Base-by-base conservation (phyloP, 495 filamentous ascomycete species). In the Lasiosphaeriaceae sp. region DNA sequence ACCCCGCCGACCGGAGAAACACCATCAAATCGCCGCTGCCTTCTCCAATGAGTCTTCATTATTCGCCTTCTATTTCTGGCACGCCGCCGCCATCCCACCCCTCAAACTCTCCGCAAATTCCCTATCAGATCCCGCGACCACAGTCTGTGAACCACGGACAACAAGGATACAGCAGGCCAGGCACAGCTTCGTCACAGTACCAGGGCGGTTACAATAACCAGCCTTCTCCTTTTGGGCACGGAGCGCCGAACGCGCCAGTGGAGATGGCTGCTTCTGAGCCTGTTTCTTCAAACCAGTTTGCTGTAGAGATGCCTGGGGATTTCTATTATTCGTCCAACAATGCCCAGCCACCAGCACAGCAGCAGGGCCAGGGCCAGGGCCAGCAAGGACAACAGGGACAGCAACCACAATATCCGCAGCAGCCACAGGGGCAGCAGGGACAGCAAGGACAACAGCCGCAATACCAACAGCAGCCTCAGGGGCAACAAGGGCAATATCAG, bases 231-330 rank as follows among this genome's bases (percentile, higher is more conserved):
- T 53, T 43, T 11, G 59, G 55, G 23, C 52, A 59, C 9, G 63
- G 65, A 23, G 31, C 53, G 1, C 59, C 41, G 2, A 34, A 47
- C 1, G 56, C 37, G 2, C 56, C 66, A 11, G 56, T 63, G 26
- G 69, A 71, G 47, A 61, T 71, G 26, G 50, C 65, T 11, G 61
- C 44, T 8, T 43, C 41, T 2, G 57, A 60, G 41, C 29, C 51
- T 19, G 50, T 54, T 11, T 39, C 54, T 3, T 37, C 45, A 4
- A 48, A 24, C 43, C 58, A 62, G n/a, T 63, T 64, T 17, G 56
- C 74, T 35, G 70, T 76, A 51, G 77, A 80, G 54, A 69, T 80
- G 49, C 74, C 77, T 0, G 77, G 77, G 14, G 76, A 80, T 57
- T 78, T 71, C 55, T 70, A 69, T 35, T 61, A 77, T 19, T 26